phyloP scores from a whole-genome alignment of 139 green algal genomes.

The Asterochloris sp. region DNA sequence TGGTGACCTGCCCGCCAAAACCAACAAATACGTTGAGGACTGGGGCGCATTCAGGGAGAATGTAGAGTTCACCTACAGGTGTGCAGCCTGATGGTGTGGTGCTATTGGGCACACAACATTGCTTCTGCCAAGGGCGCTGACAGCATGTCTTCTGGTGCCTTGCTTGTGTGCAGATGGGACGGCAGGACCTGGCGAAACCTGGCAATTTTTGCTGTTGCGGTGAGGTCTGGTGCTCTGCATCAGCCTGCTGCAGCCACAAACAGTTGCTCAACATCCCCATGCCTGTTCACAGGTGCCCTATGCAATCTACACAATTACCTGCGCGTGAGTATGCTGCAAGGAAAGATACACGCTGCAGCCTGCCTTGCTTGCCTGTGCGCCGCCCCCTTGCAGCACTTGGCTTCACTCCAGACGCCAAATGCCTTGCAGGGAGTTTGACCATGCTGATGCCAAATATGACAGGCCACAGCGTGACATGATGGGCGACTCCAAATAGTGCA shows the following conservation, averaged over 20 bases:
- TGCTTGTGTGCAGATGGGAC: background rate
- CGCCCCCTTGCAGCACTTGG: too few relatives aligned
- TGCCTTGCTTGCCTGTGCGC: too few relatives aligned
- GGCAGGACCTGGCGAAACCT: background rate
- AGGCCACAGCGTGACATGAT: conserved; percentile 13
- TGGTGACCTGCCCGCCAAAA: conserved; percentile 50
- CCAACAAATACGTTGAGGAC: conserved; percentile 54
- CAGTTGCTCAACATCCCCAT: background rate
- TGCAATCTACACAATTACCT: background rate
- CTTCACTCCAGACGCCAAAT: too few relatives aligned
- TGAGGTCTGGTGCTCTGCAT: background rate
- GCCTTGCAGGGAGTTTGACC: conserved; percentile 9
- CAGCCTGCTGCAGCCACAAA: background rate
- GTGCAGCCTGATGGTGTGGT: conserved; percentile 11
- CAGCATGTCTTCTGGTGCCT: background rate
- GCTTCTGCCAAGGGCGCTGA: too few relatives aligned
- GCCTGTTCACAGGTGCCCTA: background rate
- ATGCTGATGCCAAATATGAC: conserved; percentile 1
- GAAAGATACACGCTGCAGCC: too few relatives aligned
- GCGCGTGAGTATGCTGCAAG: too few relatives aligned
- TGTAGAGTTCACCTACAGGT: conserved; percentile 43
- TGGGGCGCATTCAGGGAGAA: conserved; percentile 43
- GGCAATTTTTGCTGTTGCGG: background rate
- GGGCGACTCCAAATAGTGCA: background rate
- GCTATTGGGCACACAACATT: background rate